Evolutionary conservation across 768 basidiomycete genomes (phyloP).

Genomic region (Boletus vermiculosoides): DNA sequence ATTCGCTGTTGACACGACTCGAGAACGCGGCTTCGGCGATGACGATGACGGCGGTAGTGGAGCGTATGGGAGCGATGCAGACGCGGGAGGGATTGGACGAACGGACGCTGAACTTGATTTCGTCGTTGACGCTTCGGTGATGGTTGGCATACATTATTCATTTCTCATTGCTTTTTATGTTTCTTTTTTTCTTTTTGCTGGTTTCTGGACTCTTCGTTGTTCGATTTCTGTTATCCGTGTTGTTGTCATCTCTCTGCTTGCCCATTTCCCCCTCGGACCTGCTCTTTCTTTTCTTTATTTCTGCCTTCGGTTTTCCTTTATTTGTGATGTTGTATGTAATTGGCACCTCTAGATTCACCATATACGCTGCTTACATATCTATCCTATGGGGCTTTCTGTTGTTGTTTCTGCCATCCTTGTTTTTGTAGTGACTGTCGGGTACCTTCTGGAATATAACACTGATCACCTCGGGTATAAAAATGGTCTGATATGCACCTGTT

Average conservation of each 20-base stretch:
- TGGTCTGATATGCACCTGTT: no score
- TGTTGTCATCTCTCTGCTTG: not conserved
- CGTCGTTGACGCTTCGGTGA: slow-evolving; percentile 33
- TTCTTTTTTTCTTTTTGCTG: no score
- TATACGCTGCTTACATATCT: not conserved
- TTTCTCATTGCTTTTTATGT: not conserved
- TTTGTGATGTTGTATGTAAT: slow-evolving; percentile 5
- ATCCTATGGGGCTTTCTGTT: not conserved
- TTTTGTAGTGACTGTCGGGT: not conserved
- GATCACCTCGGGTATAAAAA: no score
- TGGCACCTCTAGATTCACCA: not conserved
- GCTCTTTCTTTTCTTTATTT: not conserved
- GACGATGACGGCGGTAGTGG: slow-evolving; percentile 7
- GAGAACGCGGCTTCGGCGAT: slow-evolving; percentile 61
- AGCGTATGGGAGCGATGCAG: slow-evolving; percentile 34
- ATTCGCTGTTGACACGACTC: slow-evolving; percentile 71
- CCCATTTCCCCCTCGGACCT: not conserved
- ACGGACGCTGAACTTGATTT: slow-evolving; percentile 46
- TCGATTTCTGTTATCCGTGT: not conserved
- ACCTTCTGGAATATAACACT: no score
- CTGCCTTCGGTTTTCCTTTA: not conserved
- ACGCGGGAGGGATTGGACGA: slow-evolving; percentile 43
- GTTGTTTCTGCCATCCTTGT: not conserved
- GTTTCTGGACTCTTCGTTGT: not conserved
- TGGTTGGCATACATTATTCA: slow-evolving; percentile 1